Base-by-base conservation (phyloP, 148 eudicot species). In the Fallopia convolvulus region DNA sequence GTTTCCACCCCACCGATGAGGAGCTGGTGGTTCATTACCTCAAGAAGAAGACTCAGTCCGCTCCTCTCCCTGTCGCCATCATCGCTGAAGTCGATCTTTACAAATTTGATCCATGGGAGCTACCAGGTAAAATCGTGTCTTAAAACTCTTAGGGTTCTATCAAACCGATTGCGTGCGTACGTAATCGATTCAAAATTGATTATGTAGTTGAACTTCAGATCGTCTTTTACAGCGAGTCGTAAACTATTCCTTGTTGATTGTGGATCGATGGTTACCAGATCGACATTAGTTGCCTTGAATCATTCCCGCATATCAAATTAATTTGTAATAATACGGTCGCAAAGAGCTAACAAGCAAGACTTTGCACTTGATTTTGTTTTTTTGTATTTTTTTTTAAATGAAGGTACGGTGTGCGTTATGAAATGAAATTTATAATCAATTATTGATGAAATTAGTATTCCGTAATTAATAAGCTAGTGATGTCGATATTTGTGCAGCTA, bases 71-170 rank as follows among this genome's bases (percentile, higher is more conserved):
- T 0, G 87, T 87, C 20, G 41, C 85, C 26, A 87, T 87, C 78
- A 85, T 87, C 40, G 88, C 90, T 2, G 90, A 87, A 66, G 83
- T 87, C 41, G 90, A 87, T 74, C 81, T 87, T 4, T 87, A 87
- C 75, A 87, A 85, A 56, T 85, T 87, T 60, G 90, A 87, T 70
- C 90, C 90, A 0, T 87, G 90, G 88, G 90, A 87, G 70, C 83
- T 87, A 3, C 88, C 90, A 17, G 88, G 88, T 87, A 79, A 70
- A 15, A 42, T 18, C 36, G 11, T 63, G 70, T 30, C 4, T 32
- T 65, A 1, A 33, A 65, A 13, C 14, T 11, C 40, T 12, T 32
- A 15, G 5, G 26, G 10, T 26, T 23, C 1, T 26, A 26, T 21
- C 32, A 20, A 60, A 23, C 23, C 21, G 18, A 50, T 56, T 56